Percentiles rank a stretch among this genome's conserved stretches.
Evolutionary conservation across 2,329 filamentous ascomycete genomes (phyloP).

Genomic region (Aspergillus japonicus): DNA sequence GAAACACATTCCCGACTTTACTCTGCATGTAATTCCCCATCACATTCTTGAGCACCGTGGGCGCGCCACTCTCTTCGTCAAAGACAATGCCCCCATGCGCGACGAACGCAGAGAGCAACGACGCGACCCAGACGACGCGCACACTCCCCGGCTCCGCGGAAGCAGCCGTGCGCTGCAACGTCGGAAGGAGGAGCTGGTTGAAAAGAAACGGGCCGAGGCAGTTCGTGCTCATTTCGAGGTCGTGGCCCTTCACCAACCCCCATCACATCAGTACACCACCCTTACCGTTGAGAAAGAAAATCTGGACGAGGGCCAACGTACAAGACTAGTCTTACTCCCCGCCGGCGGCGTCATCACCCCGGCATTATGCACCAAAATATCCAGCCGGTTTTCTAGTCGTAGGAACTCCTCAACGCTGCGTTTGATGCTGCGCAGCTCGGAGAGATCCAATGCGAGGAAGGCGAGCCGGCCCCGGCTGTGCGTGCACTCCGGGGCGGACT

Average conservation of each 20-base stretch:
- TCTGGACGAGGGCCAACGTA: no score
- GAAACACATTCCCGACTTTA: conserved; percentile 34
- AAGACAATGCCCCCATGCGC: conserved; percentile 18
- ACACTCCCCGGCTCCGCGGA: conserved; percentile 24
- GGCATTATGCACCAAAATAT: no score
- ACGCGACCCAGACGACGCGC: conserved; percentile 36
- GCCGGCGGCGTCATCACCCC: conserved; percentile 29
- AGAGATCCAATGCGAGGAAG: no score
- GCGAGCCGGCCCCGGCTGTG: no score
- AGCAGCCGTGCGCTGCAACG: conserved; percentile 32
- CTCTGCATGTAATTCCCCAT: conserved; percentile 34
- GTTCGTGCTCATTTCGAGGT: conserved; percentile 39
- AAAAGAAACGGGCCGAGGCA: conserved; percentile 43
- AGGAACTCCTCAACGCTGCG: no score
- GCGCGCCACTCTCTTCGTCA: conserved; percentile 1
- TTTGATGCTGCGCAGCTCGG: no score
- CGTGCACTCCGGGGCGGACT: no score
- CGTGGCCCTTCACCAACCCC: conserved; percentile 30
- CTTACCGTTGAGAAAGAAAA: no score
- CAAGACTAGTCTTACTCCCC: conserved; percentile 28
- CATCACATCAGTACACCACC: no score
- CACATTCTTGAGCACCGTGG: background rate
- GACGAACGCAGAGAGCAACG: conserved; percentile 21
- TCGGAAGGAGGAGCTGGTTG: conserved; percentile 38
- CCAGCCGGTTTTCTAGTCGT: no score